phyloP scores from a whole-genome alignment of 1,284 basidiomycete species.

The Vanrija humicola region DNA sequence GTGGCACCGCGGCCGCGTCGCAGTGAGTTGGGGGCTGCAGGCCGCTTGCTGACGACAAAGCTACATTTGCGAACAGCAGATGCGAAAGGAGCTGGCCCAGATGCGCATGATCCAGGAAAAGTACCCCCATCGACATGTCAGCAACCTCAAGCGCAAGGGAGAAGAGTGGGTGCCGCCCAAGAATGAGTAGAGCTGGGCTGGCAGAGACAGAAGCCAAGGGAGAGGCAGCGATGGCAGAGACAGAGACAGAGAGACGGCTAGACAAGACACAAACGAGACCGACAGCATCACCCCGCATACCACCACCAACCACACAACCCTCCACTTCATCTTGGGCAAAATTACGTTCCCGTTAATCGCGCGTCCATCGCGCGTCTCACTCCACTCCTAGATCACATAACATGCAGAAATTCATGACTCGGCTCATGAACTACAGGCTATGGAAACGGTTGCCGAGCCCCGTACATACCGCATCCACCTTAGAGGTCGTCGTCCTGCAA shows the following conservation, averaged over 20 bases:
- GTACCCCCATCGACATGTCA: conserved; percentile 46
- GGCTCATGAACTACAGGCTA: conserved; percentile 17
- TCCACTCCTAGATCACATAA: conserved; percentile 3
- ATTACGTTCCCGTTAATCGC: no score
- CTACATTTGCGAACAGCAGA: conserved; percentile 40
- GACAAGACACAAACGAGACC: neutral
- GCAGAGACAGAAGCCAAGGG: neutral
- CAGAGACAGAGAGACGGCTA: neutral
- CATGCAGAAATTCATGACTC: conserved; percentile 25
- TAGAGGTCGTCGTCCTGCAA: conserved; percentile 46
- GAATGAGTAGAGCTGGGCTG: neutral
- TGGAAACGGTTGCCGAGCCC: conserved; percentile 3
- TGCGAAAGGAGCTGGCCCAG: conserved; percentile 38
- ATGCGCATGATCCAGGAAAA: conserved; percentile 45
- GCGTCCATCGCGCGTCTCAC: neutral
- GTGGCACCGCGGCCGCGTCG: conserved; percentile 32
- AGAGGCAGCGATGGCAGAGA: neutral
- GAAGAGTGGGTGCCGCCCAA: conserved; percentile 8
- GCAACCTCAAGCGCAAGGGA: conserved; percentile 30
- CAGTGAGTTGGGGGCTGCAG: conserved; percentile 24
- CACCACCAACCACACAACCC: neutral
- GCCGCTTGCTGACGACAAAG: conserved; percentile 13
- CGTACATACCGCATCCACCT: neutral
- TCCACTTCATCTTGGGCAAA: no score
- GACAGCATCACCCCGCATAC: neutral